phyloP scores from a whole-genome alignment of 148 eudicot genomes.

The Tetragonia tetragonoides region DNA sequence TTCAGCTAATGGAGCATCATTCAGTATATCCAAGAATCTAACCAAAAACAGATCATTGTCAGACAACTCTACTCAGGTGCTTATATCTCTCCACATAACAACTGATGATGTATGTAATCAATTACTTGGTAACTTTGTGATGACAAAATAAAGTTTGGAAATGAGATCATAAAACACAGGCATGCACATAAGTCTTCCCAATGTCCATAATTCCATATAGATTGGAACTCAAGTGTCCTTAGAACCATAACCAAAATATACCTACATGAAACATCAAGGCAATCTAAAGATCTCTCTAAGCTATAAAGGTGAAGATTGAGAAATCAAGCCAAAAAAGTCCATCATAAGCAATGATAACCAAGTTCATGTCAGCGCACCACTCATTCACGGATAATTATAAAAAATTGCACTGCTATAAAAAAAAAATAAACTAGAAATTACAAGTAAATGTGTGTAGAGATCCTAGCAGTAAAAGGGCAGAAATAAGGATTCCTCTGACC shows the following conservation, averaged over 20 bases:
- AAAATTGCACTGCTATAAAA: not conserved
- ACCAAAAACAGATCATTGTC: conserved; percentile 15
- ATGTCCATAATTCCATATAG: not conserved
- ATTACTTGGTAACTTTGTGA: not conserved
- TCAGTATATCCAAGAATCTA: conserved; percentile 87
- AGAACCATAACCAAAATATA: not conserved
- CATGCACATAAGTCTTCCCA: conserved; percentile 4
- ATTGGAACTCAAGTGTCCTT: not conserved
- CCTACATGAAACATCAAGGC: not conserved
- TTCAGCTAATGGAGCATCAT: conserved; percentile 90
- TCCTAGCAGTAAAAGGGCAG: not conserved
- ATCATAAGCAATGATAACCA: not conserved
- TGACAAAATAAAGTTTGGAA: not conserved
- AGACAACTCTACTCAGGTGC: not conserved
- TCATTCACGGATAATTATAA: not conserved
- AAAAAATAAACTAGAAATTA: not conserved
- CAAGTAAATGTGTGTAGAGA: not conserved
- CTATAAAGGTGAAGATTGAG: not conserved
- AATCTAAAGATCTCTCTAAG: not conserved
- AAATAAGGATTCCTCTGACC: not conserved
- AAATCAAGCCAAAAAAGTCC: not conserved
- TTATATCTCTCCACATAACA: not conserved
- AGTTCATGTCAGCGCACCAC: not conserved
- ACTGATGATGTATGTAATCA: not conserved
- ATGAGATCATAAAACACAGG: not conserved